Base-by-base conservation (phyloP, 192 early-diverging fungal species). In the Kickxella alabastrina region DNA sequence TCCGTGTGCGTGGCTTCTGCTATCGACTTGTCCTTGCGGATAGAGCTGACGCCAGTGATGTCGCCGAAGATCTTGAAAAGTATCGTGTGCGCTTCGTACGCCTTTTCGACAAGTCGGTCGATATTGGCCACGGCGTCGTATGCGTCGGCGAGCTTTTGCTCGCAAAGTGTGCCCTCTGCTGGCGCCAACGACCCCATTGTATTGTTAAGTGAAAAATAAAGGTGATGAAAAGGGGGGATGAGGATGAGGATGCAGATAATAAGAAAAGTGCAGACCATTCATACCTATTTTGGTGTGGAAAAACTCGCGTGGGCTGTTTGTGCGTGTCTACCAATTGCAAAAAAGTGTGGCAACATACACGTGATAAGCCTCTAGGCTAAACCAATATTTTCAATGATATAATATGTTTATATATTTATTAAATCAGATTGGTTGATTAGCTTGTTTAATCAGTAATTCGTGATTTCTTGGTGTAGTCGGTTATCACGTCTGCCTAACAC, bases 21-120 rank as follows among this genome's bases (percentile, higher is more conserved):
- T 10, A 75, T 60, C 6, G 71, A 75, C 25, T 68, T 68, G 52
- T 75, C 65, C 41, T 75, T 75, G 44, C 71, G 71, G 19, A 75
- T 75, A 12, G 71, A 63, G 48, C 65, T 60, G 37, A 64, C 48
- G 13, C 71, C 71, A 2, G 71, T 57, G 43, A 75, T 25, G n/a
- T 75, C 71, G 23, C 71, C 65, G 39, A 75, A 68, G 21, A 65
- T 58, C 49, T 68, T 67, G 60, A 64, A 60, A 10, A 75, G 59
- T 10, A 65, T 59, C 18, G 71, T 54, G 32, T 75, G 71, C 24
- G 65, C 65, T 8, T 75, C 71, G 56, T 75, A 68, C 21, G 71
- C 65, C 48, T 64, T 67, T 36, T 75, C 71, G 0, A 62, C 71
- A n/a, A 75, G 46, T 49, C 42, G 44, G 53, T 65, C 62, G 35